Percentiles rank a stretch among this genome's conserved stretches.
Evolutionary conservation across 768 basidiomycete genomes (phyloP).

Genomic region (Naganishia vaughanmartiniae): DNA sequence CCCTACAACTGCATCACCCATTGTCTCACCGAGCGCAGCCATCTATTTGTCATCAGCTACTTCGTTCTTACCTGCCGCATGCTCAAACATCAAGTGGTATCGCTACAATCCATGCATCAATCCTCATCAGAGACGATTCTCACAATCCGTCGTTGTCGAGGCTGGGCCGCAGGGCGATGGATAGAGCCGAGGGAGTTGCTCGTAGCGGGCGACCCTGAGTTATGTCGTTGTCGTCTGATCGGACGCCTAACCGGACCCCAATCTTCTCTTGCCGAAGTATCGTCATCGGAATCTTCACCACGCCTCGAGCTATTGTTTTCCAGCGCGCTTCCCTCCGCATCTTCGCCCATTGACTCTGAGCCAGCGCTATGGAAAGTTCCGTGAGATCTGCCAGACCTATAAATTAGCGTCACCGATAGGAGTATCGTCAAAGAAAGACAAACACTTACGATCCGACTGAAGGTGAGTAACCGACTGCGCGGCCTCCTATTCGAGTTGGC

Average conservation of each 20-base stretch:
- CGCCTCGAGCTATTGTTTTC: no score
- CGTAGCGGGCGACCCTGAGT: neutral
- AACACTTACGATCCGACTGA: conserved; percentile 3
- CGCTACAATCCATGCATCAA: neutral
- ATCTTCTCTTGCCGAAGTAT: no score
- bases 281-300: no score
- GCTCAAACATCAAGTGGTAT: neutral
- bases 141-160: neutral
- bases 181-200: no score
- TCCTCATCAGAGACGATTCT: neutral
- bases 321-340: no score
- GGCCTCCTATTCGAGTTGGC: neutral
- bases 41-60: no score
- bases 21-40: no score
- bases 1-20: no score
- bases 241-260: no score
- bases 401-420: neutral
- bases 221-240: neutral
- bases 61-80: no score
- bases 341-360: neutral
- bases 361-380: neutral
- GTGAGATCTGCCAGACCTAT: neutral
- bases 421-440: neutral
- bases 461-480: neutral
- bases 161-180: neutral